Evolutionary conservation across 495 filamentous ascomycete species (phyloP), one percentile per base, ranked within the genome.

Genomic region (Aspergillus nidulans): DNA sequence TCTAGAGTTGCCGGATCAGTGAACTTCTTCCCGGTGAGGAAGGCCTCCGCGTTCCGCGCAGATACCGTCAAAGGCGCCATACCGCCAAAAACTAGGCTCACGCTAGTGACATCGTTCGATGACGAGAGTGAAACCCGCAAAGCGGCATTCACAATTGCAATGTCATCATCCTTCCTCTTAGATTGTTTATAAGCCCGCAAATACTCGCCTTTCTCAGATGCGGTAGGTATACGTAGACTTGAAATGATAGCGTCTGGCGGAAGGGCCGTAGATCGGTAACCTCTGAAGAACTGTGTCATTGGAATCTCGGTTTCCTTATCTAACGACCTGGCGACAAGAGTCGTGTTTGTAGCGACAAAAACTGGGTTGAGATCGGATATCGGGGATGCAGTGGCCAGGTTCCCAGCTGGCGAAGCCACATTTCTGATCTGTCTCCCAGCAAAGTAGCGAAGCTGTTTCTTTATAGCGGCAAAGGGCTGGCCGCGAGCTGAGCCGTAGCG

Each of bases 331-430:
- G 92, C 89, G 26, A 95, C 76, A 1, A 98, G 63, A 2, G 85
- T 79, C 9, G 90, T 88, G 59, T 91, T 90, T 4, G 89, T 84
- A 4, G 92, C 92, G 61, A 97, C 85, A 45, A 98, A 88, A 0
- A 97, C 91, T 0, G 94, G 94, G 65, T 98, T 98, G 32, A 98
- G 71, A 74, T 98, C 94, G 1, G 92, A 96, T 30, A 97, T 98
- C 2, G 94, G 94, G 32, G 90, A 95, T 2, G 94, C 94, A 2
- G 94, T 98, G 6, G 90, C 92, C 55, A 98, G 69, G 63, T 98
- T 98, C 30, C 94, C 94, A 18, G 92, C 94, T 1, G 92, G 94
- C 1, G 94, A 97, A 16, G 92, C 94, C 23, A 97, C 94, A 69
- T 97, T 98, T 53, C 94, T 79, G 64, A 98, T 98, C 65, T 98